A percentile compares a stretch with the other conserved stretches of the same genome.
Evolutionary conservation across 2,329 filamentous ascomycete genomes (phyloP).

Genomic region (Colletotrichum paranaense): DNA sequence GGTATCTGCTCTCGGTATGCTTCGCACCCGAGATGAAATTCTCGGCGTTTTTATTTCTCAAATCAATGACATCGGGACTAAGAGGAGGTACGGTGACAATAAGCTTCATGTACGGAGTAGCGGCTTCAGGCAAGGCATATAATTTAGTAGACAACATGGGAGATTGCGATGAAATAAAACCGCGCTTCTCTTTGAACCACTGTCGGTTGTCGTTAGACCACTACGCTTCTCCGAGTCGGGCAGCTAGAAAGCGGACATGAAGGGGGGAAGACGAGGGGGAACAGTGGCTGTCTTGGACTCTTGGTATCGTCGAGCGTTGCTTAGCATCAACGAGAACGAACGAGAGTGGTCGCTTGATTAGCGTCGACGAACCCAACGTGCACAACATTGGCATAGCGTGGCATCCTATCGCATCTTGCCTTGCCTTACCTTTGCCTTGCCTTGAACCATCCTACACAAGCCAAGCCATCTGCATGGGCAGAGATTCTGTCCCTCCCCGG

Average conservation of each 20-base stretch:
- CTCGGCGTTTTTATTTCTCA: not conserved
- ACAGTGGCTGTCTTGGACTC: not conserved
- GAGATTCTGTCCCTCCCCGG: conserved; percentile 1
- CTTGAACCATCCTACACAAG: not conserved
- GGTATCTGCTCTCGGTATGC: not conserved
- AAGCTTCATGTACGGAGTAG: not conserved
- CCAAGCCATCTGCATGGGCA: not conserved
- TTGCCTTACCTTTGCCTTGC: not conserved
- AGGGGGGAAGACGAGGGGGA: not conserved
- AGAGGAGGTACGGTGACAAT: not conserved
- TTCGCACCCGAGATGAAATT: not conserved
- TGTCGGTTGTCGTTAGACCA: not conserved
- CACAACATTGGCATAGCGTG: not conserved
- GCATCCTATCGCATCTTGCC: conserved; percentile 1
- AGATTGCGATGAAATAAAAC: not conserved
- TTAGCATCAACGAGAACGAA: not conserved
- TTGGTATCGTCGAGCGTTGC: not conserved
- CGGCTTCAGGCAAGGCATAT: not conserved
- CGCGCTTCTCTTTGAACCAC: not conserved
- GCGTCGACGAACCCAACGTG: conserved; percentile 5
- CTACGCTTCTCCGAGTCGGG: not conserved
- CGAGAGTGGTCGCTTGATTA: not conserved
- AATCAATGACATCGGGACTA: not conserved
- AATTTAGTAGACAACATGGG: not conserved
- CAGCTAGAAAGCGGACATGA: not conserved